A percentile compares a stretch with the other conserved stretches of the same genome.
phyloP scores from a whole-genome alignment of 148 eudicot genomes.

The Heliamphora exappendiculata region DNA sequence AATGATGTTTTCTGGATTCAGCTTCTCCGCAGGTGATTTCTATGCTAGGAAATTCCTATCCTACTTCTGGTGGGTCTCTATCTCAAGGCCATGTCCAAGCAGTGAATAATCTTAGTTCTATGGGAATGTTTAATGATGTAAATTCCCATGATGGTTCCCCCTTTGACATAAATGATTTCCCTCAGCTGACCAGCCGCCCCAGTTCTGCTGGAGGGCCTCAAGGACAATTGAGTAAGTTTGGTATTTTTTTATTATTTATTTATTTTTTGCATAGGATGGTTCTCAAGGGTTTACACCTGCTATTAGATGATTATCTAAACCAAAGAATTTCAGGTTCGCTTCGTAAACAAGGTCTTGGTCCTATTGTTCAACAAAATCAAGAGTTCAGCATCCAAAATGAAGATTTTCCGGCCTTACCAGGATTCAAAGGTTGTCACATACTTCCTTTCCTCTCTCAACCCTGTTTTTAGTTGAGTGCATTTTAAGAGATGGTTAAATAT shows the following conservation, averaged over 20 bases:
- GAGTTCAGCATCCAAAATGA: constrained; percentile 98
- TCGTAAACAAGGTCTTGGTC: constrained; percentile 91
- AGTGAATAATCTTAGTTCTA: constrained; percentile 60
- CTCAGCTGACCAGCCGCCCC: constrained; percentile 87
- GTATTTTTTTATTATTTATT: too few relatives aligned
- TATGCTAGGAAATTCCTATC: constrained; percentile 84
- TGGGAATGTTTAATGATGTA: constrained; percentile 84
- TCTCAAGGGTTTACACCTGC: constrained; percentile 9
- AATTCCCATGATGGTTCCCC: constrained; percentile 80
- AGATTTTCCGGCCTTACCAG: constrained; percentile 98
- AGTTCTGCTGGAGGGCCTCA: constrained; percentile 95
- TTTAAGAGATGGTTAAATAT: too few relatives aligned
- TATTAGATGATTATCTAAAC: constrained; percentile 13
- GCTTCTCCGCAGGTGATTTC: constrained; percentile 90
- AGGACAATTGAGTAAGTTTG: constrained; percentile 72
- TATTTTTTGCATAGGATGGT: constrained; percentile 2
- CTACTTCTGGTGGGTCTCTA: constrained; percentile 66
- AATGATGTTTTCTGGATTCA: constrained; percentile 30
- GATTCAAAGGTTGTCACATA: constrained; percentile 74
- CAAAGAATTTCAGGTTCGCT: constrained; percentile 57
- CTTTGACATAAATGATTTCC: constrained; percentile 91
- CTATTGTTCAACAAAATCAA: constrained; percentile 92
- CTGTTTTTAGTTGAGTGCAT: background rate
- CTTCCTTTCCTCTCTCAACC: background rate
- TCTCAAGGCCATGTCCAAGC: constrained; percentile 79